Percentiles rank a stretch among this genome's conserved stretches.
Evolutionary conservation across 768 basidiomycete genomes (phyloP).

Genomic region (Lyophyllum atratum): DNA sequence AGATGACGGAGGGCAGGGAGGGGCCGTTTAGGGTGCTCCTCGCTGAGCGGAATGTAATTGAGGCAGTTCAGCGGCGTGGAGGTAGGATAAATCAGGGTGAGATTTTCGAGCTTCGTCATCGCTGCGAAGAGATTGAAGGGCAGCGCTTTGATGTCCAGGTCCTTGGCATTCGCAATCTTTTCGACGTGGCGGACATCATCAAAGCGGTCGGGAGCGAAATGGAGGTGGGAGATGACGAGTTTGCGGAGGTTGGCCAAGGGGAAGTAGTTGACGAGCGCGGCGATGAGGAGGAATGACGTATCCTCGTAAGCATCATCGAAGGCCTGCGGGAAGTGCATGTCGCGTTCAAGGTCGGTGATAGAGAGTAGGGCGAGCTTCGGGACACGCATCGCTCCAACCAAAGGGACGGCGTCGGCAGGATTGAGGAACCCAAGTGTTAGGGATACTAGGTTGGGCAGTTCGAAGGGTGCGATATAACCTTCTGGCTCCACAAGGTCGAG

Average conservation of each 20-base stretch:
- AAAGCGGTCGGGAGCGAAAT: conserved; percentile 2
- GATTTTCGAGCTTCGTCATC: conserved; percentile 7
- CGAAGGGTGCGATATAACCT: neutral
- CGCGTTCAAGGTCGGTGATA: conserved; percentile 4
- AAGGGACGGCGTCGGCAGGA: neutral
- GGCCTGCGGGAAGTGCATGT: neutral
- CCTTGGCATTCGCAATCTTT: neutral
- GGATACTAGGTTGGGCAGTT: neutral
- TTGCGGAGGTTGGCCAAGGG: conserved; percentile 1
- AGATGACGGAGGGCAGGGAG: neutral
- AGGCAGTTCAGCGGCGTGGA: conserved; percentile 6
- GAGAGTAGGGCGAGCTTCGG: conserved; percentile 3
- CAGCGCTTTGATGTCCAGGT: neutral
- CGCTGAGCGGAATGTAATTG: conserved; percentile 3
- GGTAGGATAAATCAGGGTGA: conserved; percentile 6
- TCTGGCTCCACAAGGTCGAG: neutral
- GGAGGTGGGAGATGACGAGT: conserved; percentile 5
- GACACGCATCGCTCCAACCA: conserved; percentile 2
- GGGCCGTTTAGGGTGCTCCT: neutral
- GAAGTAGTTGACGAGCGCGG: conserved; percentile 1
- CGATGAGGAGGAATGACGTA: neutral
- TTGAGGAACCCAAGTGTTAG: conserved; percentile 1
- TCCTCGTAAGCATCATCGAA: neutral
- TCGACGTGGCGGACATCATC: neutral
- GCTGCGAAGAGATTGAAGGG: conserved; percentile 6